phyloP scores from a whole-genome alignment of 1,139 yeast species.

The Candida labiduridarum region DNA sequence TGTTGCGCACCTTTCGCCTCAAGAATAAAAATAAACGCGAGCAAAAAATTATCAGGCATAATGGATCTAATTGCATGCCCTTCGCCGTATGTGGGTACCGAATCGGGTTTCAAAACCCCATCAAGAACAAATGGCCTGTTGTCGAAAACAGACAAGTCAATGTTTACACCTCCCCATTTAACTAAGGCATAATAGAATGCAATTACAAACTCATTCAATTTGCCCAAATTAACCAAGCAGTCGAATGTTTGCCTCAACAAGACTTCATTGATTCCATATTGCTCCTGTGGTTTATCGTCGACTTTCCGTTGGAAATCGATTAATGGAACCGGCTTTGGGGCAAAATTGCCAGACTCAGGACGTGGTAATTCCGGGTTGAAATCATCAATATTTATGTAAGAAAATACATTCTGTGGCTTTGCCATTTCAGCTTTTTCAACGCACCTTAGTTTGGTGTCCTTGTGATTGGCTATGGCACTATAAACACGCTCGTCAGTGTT shows the following conservation, averaged over 20 bases:
- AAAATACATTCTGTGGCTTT: slow-evolving; percentile 19
- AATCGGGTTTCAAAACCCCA: slow-evolving; percentile 14
- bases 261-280: slow-evolving; percentile 29
- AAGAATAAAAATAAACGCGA: no score
- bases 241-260: slow-evolving; percentile 36
- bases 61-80: slow-evolving; percentile 2
- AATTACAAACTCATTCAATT: slow-evolving; percentile 30
- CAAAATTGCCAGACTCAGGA: slow-evolving; percentile 26
- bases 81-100: no score
- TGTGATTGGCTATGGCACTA: slow-evolving; percentile 8
- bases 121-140: slow-evolving; percentile 10
- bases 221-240: slow-evolving; percentile 35
- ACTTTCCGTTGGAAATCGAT: slow-evolving; percentile 33
- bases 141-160: slow-evolving; percentile 12
- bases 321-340: slow-evolving; percentile 22
- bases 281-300: not conserved
- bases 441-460: not conserved
- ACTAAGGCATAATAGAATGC: slow-evolving; percentile 33
- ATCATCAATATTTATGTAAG: slow-evolving; percentile 12
- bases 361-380: slow-evolving; percentile 32
- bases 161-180: slow-evolving; percentile 32
- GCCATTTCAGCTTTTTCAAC: slow-evolving; percentile 7
- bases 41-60: slow-evolving; percentile 8
- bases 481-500: slow-evolving; percentile 20
- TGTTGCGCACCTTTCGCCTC: slow-evolving; percentile 4